Base-by-base conservation (phyloP, 768 basidiomycete species). In the Clavulina sp. region DNA sequence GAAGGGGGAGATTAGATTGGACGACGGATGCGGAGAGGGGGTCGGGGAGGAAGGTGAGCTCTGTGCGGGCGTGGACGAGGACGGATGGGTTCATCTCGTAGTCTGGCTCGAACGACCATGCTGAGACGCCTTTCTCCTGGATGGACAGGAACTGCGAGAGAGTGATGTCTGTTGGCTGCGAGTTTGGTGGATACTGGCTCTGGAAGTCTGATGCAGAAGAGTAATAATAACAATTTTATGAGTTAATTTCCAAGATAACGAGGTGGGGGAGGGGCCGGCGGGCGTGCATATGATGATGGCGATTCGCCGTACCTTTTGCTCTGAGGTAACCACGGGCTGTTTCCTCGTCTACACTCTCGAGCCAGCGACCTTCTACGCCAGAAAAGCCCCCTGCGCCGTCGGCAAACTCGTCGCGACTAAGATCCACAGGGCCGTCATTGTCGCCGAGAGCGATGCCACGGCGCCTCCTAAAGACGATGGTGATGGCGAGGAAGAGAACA, bases 101-200 rank as follows among this genome's bases (percentile, higher is more conserved):
- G 64, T 97, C 95, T 32, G 95, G 95, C 64, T 99, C 95, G 62
- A 99, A 99, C 34, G 80, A 91, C 95, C 95, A 99, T 18, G 95
- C 95, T 26, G 92, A 93, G 41, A 99, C 93, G 57, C 95, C 95
- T 62, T 99, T 99, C 68, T 99, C 95, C 64, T 99, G 95, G 53
- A 99, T 99, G 26, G 92, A 91, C 21, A 99, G 79, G 68, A 97
- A 97, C 61, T 99, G 95, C 5, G 93, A 93, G 50, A 99, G 72
- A 1, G 93, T 99, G 66, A 99, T 97, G 65, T 99, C 95, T 49
- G 93, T 92, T 23, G 92, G 87, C 41, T 83, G 72, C n/a, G 95
- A 97, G 62, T 93, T 89, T 30, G 95, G 92, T 3, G 85, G 87
- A 65, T 92, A 92, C 63, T 85, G 81, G 24, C 80, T 55, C 61